Base-by-base conservation (phyloP, 2,329 filamentous ascomycete species). In the Colletotrichum tabaci region DNA sequence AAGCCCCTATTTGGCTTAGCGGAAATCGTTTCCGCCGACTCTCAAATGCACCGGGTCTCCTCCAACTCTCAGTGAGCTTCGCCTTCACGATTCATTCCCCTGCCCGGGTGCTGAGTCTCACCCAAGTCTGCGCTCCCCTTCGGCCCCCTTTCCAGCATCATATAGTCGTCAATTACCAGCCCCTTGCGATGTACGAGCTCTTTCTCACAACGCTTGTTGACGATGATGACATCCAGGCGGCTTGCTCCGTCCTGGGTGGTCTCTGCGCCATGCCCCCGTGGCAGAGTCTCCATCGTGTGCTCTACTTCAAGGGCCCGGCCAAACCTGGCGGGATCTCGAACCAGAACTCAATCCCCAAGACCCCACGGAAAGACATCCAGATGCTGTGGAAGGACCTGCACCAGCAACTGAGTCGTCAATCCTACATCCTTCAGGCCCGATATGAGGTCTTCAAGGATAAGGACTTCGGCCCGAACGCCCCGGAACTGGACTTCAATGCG, bases 181-280 rank as follows among this genome's bases (percentile, higher is more conserved):
- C 21, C 30, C 61, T 68, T 67, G 73, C 18, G 61, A 90, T 90
- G 88, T 86, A 90, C 76, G 89, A 91, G 78, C 80, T 91, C 21
- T 91, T 90, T 75, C 83, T 91, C 68, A 88, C 88, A 4, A 85
- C 87, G 12, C 77, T 85, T 56, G 84, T 92, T 64, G 81, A 83
- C 21, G 84, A 87, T 66, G 82, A 79, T 70, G 87, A 90, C 74
- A 82, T 88, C 46, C 79, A 81, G 60, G 83, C 81, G 68, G 86
- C 86, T 23, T 84, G 86, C 65, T 84, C 86, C 1, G 82, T 92
- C 12, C 80, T 92, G 8, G 84, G 87, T 68, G 89, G 89, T 21
- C 83, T 89, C 73, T 88, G 87, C 71, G 88, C 85, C 75, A 90
- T 89, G 86, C 81, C 82, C 2, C 85, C 88, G 1, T 87, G 85